These are phyloP conservation scores for Fusarium sp. DNA, from an alignment of 2,329 filamentous ascomycete species.

Conservation along the genomic window DNA sequence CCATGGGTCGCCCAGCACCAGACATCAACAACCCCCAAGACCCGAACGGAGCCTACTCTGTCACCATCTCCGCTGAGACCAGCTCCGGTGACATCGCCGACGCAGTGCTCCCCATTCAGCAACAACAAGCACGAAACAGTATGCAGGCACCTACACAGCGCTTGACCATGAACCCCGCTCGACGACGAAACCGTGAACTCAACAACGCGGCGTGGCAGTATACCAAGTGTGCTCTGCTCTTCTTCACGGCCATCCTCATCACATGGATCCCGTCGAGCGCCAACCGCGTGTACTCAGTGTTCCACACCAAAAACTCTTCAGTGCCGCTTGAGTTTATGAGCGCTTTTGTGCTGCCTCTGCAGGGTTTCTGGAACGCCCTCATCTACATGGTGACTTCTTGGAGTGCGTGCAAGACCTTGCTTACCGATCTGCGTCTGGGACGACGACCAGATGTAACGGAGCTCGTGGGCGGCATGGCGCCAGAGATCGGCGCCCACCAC, in stretches of 20 bases:
- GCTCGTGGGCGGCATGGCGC: slow-evolving; percentile 48
- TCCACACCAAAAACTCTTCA: slow-evolving; percentile 67
- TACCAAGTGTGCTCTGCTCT: slow-evolving; percentile 78
- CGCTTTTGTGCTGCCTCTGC: slow-evolving; percentile 82
- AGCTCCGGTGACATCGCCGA: slow-evolving; percentile 43
- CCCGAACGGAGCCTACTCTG: slow-evolving; percentile 61
- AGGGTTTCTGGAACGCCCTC: slow-evolving; percentile 88
- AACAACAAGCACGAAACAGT: slow-evolving; percentile 27
- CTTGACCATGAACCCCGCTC: slow-evolving; percentile 49
- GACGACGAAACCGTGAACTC: slow-evolving; percentile 64
- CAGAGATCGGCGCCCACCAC: slow-evolving; percentile 26
- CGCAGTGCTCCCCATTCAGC: slow-evolving; percentile 48
- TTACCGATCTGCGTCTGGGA: slow-evolving; percentile 54
- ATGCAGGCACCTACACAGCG: slow-evolving; percentile 30
- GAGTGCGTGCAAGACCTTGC: slow-evolving; percentile 71
- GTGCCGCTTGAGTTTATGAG: slow-evolving; percentile 78
- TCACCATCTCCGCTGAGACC: slow-evolving; percentile 63
- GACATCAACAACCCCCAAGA: slow-evolving; percentile 29
- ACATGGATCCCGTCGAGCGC: slow-evolving; percentile 85
- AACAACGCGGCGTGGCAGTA: slow-evolving; percentile 79
- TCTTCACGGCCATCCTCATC: slow-evolving; percentile 79
- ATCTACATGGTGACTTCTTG: slow-evolving; percentile 83
- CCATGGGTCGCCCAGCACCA: slow-evolving; percentile 40
- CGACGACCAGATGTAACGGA: slow-evolving; percentile 54
- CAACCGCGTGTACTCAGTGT: slow-evolving; percentile 82